Evolutionary conservation across 2,329 filamentous ascomycete genomes (phyloP), one percentile per base, ranked within the genome.

Genomic region (Colletotrichum sp.): DNA sequence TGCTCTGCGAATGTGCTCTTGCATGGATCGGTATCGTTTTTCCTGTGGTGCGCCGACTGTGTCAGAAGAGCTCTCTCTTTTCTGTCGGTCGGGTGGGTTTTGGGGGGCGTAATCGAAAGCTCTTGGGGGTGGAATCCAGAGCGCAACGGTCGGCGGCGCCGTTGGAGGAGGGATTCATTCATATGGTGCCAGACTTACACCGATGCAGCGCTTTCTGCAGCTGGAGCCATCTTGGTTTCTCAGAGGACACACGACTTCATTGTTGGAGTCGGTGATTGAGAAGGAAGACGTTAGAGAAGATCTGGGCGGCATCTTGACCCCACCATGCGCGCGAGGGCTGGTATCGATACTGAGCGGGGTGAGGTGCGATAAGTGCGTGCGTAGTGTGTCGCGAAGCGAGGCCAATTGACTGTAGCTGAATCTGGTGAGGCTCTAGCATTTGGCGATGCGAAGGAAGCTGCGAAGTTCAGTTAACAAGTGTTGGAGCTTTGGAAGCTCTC

Each of bases 11-110:
- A 99, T 98, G 84, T 99, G 97, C 91, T 99, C 97, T 87, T 98
- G 97, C 95, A 99, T 98, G 78, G 96, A 98, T 85, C 97, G 96
- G 88, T 96, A 99, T 80, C 95, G 92, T 87, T 98, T 98, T 88
- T 97, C 95, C 95, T 97, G 86, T 84, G 79, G 61, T 66, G 68
- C 56, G 22, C 34, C 79, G 13, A 28, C 18, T 78, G 70, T 66
- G 74, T 76, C 78, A 79, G 77, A 77, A 72, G 72, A 76, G 71
- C 79, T 82, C 27, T 22, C n/a, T 36, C 32, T 39, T 18, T 36
- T 34, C n/a, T 32, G 28, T 69, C 25, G 25, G 56, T 56, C 69
- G 67, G 68, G 65, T 30, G 68, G 70, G 39, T 65, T 62, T 73
- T 48, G 43, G 64, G 64, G 39, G 56, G 36, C 32, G 64, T 68